phyloP scores from a whole-genome alignment of 2,329 filamentous ascomycete species.

The Ophiostoma sp. region DNA sequence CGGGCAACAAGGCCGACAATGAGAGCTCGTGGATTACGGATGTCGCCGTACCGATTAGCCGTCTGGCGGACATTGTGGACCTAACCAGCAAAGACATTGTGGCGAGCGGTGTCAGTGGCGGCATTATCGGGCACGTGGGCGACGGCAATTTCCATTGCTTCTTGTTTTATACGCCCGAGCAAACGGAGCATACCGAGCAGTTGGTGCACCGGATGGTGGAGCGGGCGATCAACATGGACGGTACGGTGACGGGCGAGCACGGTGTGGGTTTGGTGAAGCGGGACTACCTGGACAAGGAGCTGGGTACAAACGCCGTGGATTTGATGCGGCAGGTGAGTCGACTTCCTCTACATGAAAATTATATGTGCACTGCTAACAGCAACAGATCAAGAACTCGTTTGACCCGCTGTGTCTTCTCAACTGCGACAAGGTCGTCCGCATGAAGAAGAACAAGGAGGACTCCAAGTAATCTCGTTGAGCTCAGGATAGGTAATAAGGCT shows the following conservation, averaged over 20 bases:
- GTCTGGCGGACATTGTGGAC: conserved; percentile 73
- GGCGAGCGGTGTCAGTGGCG: conserved; percentile 70
- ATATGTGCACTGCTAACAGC: background rate
- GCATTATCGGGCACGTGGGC: conserved; percentile 72
- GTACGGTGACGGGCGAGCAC: conserved; percentile 83
- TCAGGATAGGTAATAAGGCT: background rate
- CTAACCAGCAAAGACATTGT: conserved; percentile 69
- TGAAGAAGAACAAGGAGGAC: conserved; percentile 54
- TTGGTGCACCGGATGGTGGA: conserved; percentile 84
- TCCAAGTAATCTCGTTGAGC: background rate
- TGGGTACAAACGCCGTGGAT: conserved; percentile 73
- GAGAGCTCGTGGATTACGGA: conserved; percentile 84
- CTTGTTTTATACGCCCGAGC: conserved; percentile 62
- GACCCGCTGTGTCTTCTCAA: conserved; percentile 72
- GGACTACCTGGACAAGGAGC: conserved; percentile 77
- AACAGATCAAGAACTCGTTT: conserved; percentile 69
- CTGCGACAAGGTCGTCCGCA: conserved; percentile 67
- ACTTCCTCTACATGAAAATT: background rate
- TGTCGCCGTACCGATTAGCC: conserved; percentile 78
- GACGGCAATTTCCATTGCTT: conserved; percentile 68
- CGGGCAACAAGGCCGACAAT: conserved; percentile 62
- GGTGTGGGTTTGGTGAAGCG: conserved; percentile 82
- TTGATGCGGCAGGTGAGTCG: conserved; percentile 68
- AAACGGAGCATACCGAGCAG: conserved; percentile 65
- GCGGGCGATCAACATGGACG: conserved; percentile 79